Conservation (phyloP, 2,329 filamentous ascomycete species). For the Zopfia rhizophila region DNA sequence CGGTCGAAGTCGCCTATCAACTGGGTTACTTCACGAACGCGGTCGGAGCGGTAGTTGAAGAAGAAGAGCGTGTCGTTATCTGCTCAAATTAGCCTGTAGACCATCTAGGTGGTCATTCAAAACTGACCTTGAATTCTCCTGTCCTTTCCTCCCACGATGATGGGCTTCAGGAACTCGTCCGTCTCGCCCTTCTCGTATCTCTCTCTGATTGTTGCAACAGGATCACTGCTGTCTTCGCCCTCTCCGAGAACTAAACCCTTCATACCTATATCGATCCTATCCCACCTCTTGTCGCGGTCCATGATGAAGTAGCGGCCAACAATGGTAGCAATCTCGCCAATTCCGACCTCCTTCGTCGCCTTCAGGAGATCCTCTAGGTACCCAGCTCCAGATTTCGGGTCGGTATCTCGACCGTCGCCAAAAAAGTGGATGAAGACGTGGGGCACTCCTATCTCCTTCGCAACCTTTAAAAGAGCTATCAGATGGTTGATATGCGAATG, state of each 20-base stretch:
- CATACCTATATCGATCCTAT: conserved; percentile 88
- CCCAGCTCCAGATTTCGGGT: conserved; percentile 89
- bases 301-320: conserved; percentile 98
- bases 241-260: conserved; percentile 88
- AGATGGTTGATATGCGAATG: conserved; percentile 97
- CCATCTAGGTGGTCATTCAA: conserved; percentile 39
- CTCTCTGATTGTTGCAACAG: conserved; percentile 85
- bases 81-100: conserved; percentile 52
- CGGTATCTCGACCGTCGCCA: conserved; percentile 95
- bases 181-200: conserved; percentile 89
- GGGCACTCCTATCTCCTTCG: conserved; percentile 86
- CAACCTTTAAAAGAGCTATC: conserved; percentile 85
- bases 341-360: conserved; percentile 82
- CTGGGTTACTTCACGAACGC: conserved; percentile 95
- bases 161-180: conserved; percentile 98
- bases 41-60: conserved; percentile 99
- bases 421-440: conserved; percentile 99
- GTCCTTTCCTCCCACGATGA: conserved; percentile 90
- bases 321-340: conserved; percentile 89
- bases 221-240: conserved; percentile 85
- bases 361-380: conserved; percentile 90
- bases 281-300: conserved; percentile 99
- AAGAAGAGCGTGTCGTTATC: conserved; percentile 97
- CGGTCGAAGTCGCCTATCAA: conserved; percentile 92
- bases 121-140: conserved; percentile 80